Conservation (phyloP, 148 eudicot genomes). For the Cornus suecica region DNA sequence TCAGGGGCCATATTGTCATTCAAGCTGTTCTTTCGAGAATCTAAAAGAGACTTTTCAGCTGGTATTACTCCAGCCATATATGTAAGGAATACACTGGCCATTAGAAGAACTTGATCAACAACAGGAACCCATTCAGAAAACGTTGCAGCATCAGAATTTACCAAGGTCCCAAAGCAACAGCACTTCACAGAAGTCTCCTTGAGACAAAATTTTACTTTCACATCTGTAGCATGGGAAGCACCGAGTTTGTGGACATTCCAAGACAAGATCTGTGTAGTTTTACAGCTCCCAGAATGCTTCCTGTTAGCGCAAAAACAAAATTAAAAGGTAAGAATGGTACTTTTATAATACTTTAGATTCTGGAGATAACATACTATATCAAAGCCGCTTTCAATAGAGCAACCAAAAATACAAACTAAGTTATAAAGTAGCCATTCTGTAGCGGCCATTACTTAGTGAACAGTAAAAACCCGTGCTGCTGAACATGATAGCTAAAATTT, state of each 20-base stretch:
- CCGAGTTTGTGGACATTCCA: slow-evolving; percentile 34
- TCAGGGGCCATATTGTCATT: slow-evolving; percentile 36
- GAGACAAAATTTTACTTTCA: slow-evolving; percentile 17
- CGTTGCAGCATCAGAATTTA: slow-evolving; percentile 43
- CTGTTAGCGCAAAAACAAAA: slow-evolving; percentile 17
- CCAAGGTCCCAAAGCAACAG: slow-evolving; percentile 56
- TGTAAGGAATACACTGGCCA: slow-evolving; percentile 72
- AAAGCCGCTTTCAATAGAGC: background rate
- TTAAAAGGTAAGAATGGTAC: background rate
- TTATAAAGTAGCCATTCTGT: background rate
- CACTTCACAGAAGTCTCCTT: slow-evolving; percentile 31
- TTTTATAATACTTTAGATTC: background rate
- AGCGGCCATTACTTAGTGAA: background rate
- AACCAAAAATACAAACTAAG: background rate
- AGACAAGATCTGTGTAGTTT: slow-evolving; percentile 27
- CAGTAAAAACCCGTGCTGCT: background rate
- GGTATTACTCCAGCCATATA: slow-evolving; percentile 89
- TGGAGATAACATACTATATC: background rate
- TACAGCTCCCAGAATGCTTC: slow-evolving; percentile 32
- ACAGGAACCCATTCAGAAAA: slow-evolving; percentile 68
- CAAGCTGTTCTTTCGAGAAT: slow-evolving; percentile 32
- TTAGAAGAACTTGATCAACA: slow-evolving; percentile 71
- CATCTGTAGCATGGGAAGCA: slow-evolving; percentile 18
- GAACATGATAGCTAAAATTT: background rate
- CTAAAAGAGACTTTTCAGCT: slow-evolving; percentile 33